Base-by-base conservation (phyloP, 371 early-diverging fungal genomes). In the Conidiobolus incongruus region DNA sequence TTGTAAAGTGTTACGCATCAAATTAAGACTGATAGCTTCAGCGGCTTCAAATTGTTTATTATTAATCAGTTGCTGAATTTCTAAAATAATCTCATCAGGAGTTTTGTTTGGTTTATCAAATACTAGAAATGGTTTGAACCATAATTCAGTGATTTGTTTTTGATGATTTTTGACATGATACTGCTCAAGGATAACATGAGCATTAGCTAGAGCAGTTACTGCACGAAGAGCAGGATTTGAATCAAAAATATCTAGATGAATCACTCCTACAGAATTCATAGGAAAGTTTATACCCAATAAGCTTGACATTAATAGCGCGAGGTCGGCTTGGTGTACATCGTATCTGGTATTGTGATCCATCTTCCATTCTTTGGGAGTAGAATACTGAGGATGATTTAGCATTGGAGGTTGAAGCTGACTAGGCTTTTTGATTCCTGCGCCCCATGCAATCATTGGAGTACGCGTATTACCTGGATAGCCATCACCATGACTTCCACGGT, bases 371-470 rank as follows among this genome's bases (percentile, higher is more conserved):
- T 48, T 55, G 0, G 88, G 79, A 45, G 77, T 68, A 0, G 59
- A 75, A 45, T 83, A 82, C 35, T 75, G 72, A 4, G 58, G 59
- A 13, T 15, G 26, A 26, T 48, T 26, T 0, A 52, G 54, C 8
- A 53, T 55, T 17, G 47, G 44, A 42, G 46, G 26, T 16, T 11
- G n/a, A n/a, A n/a, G n/a, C n/a, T n/a, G n/a, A n/a, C 59, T 51
- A 15, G 81, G 77, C 35, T 72, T 54, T 21, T 63, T 45, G 12
- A 90, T 60, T 13, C 95, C 95, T 11, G 91, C 86, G 30, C 95
- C 95, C 92, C 95, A 94, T 26, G 81, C 84, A 45, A 94, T 67
- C 19, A 94, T 57, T 2, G 95, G 95, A 7, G 92, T 92, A 31
- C 81, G 66, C 1, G 92, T 92, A 49, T 85, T 86, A 52, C 91